These are phyloP conservation scores for Trichoderma arundinaceum DNA, from an alignment of 2,329 filamentous ascomycete genomes.

Conservation along the genomic window DNA sequence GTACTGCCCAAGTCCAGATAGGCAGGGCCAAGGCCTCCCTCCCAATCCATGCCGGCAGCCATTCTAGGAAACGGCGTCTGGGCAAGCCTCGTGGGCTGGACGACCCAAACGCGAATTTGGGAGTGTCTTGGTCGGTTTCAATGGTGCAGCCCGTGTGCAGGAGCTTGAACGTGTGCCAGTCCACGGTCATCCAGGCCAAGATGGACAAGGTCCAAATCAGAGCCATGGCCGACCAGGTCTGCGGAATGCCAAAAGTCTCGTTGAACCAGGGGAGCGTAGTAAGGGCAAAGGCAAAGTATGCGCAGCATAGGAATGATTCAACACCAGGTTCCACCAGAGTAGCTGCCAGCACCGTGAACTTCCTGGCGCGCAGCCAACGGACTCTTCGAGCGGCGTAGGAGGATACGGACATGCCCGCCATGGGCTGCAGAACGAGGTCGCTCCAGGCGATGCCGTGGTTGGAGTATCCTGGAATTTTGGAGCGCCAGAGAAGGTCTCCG, in stretches of 20 bases:
- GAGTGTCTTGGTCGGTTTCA: slow-evolving; percentile 73
- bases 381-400: slow-evolving; percentile 82
- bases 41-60: slow-evolving; percentile 83
- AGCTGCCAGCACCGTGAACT: slow-evolving; percentile 88
- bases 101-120: slow-evolving; percentile 68
- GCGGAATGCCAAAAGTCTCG: slow-evolving; percentile 56
- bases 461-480: slow-evolving; percentile 65
- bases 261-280: slow-evolving; percentile 73
- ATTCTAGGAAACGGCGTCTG: slow-evolving; percentile 67
- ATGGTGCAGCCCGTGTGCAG: slow-evolving; percentile 77
- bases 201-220: slow-evolving; percentile 71
- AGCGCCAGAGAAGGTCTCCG: slow-evolving; percentile 86
- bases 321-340: slow-evolving; percentile 93
- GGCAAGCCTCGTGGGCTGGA: slow-evolving; percentile 46
- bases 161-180: slow-evolving; percentile 73
- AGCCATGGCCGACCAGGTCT: slow-evolving; percentile 71
- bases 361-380: slow-evolving; percentile 89
- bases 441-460: slow-evolving; percentile 87
- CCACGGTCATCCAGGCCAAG: slow-evolving; percentile 72
- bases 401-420: slow-evolving; percentile 76
- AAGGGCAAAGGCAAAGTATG: slow-evolving; percentile 78
- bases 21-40: slow-evolving; percentile 83
- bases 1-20: slow-evolving; percentile 88
- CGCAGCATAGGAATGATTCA: slow-evolving; percentile 82
- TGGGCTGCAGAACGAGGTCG: slow-evolving; percentile 88